Conservation (phyloP, 2,329 filamentous ascomycete species). For the Talaromyces sp. region DNA sequence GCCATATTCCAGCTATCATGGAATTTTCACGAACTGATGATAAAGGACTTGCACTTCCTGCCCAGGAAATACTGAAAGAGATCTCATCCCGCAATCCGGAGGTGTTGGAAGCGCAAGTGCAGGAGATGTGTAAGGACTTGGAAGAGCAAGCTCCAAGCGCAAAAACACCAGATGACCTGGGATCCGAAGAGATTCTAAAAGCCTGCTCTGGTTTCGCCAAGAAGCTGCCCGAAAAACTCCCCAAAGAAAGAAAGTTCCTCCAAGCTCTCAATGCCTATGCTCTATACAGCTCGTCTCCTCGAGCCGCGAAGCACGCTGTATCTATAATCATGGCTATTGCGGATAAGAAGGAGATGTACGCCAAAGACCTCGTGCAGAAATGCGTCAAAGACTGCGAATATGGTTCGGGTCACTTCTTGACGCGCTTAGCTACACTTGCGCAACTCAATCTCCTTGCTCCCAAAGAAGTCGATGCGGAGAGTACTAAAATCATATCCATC, state of each 20-base stretch:
- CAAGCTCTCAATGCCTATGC: conserved; percentile 81
- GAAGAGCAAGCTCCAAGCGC: conserved; percentile 73
- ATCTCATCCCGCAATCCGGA: conserved; percentile 87
- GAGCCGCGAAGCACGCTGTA: conserved; percentile 88
- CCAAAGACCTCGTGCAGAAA: conserved; percentile 75
- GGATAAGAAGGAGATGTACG: conserved; percentile 77
- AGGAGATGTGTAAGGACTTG: conserved; percentile 83
- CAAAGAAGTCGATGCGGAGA: conserved; percentile 67
- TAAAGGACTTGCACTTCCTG: conserved; percentile 69
- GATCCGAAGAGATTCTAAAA: conserved; percentile 85
- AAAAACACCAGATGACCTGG: conserved; percentile 63
- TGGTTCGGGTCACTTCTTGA: conserved; percentile 69
- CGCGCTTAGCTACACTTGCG: conserved; percentile 50
- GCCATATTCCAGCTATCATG: conserved; percentile 87
- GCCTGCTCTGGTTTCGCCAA: conserved; percentile 89
- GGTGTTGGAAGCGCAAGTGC: conserved; percentile 87
- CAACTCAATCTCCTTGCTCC: conserved; percentile 73
- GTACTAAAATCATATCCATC: conserved; percentile 75
- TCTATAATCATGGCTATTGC: conserved; percentile 78
- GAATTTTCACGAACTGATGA: conserved; percentile 81
- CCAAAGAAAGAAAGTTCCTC: conserved; percentile 73
- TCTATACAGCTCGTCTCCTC: conserved; percentile 73
- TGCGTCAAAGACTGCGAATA: conserved; percentile 72
- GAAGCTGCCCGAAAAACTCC: conserved; percentile 79
- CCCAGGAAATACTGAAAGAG: conserved; percentile 85